Conservation (phyloP, 306 rosid species). For the Geum urbanum region DNA sequence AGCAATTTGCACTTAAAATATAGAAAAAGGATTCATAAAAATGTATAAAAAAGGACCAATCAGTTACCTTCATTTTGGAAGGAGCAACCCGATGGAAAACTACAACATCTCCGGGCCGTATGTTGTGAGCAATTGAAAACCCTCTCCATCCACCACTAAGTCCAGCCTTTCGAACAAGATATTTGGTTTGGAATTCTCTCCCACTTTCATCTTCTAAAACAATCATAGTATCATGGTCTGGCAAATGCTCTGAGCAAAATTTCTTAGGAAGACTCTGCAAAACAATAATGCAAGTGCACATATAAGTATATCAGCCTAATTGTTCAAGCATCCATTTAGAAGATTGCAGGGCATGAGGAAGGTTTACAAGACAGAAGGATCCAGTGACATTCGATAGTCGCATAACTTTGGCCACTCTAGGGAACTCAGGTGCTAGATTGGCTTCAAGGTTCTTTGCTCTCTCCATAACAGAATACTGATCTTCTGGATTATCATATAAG, state of each 20-base stretch:
- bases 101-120: slow-evolving; percentile 35
- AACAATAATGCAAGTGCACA: slow-evolving; percentile 11
- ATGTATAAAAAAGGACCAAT: slow-evolving; percentile 2
- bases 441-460: slow-evolving; percentile 39
- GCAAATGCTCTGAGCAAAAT: slow-evolving; percentile 43
- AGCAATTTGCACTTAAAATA: background rate
- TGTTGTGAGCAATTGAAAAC: slow-evolving; percentile 39
- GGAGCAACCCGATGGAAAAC: slow-evolving; percentile 38
- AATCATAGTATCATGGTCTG: slow-evolving; percentile 32
- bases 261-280: slow-evolving; percentile 41
- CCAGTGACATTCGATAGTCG: slow-evolving; percentile 40
- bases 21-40: background rate
- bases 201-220: slow-evolving; percentile 48
- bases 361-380: slow-evolving; percentile 54
- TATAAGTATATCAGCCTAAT: slow-evolving; percentile 6
- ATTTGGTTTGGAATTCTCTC: slow-evolving; percentile 28
- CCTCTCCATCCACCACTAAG: slow-evolving; percentile 57
- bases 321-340: background rate
- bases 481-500: slow-evolving; percentile 7
- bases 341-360: background rate
- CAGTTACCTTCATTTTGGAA: slow-evolving; percentile 42
- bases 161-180: slow-evolving; percentile 36
- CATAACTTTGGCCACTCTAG: slow-evolving; percentile 39
- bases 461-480: slow-evolving; percentile 11
- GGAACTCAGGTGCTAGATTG: slow-evolving; percentile 31